These are phyloP conservation scores for Pisolithus orientalis DNA, from an alignment of 768 basidiomycete species.

Conservation along the genomic window DNA sequence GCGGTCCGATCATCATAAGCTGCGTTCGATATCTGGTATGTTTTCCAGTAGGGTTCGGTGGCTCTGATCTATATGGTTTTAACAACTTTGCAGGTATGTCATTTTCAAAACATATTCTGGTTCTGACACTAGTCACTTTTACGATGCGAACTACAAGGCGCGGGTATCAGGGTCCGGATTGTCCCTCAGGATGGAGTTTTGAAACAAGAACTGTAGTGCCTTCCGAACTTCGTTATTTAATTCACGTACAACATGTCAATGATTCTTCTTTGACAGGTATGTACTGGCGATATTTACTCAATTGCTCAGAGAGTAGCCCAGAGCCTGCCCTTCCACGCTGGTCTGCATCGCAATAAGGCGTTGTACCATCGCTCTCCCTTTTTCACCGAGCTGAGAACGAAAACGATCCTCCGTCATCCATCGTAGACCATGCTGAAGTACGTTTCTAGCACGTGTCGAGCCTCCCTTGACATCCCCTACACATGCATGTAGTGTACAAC, in stretches of 20 bases:
- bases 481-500: conserved; percentile 66
- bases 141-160: no score
- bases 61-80: no score
- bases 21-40: no score
- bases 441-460: conserved; percentile 55
- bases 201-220: no score
- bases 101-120: neutral
- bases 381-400: conserved; percentile 35
- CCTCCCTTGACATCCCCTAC: conserved; percentile 63
- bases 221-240: no score
- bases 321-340: conserved; percentile 25
- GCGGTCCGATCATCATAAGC: no score
- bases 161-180: no score
- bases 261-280: no score
- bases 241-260: no score
- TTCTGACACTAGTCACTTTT: neutral
- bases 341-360: conserved; percentile 52
- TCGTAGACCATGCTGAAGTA: conserved; percentile 65
- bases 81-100: no score
- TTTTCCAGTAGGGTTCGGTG: no score
- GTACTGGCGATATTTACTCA: conserved; percentile 8
- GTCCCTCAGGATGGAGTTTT: no score
- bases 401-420: conserved; percentile 63
- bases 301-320: conserved; percentile 48
- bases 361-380: conserved; percentile 50